Conservation (phyloP, 768 basidiomycete species). For the Daedaleopsis nitida region DNA sequence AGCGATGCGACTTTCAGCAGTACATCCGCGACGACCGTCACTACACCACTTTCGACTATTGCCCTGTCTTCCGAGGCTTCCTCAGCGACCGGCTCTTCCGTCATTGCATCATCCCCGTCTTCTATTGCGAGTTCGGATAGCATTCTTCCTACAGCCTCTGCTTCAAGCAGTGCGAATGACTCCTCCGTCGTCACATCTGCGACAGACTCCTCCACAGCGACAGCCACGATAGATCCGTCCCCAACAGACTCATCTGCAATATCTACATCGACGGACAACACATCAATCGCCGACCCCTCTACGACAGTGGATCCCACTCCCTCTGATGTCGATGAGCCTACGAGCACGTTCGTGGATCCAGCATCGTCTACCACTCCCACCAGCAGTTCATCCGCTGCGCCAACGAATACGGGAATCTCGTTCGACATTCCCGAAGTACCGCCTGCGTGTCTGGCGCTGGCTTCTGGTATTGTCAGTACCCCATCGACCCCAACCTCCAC, state of each 20-base stretch:
- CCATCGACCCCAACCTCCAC: not conserved
- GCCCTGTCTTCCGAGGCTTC: no score
- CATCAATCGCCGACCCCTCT: not conserved
- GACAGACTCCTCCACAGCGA: not conserved
- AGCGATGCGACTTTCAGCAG: not conserved
- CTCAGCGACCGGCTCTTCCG: no score
- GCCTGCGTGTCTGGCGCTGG: conserved; percentile 15
- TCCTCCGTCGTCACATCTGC: not conserved
- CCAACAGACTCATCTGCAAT: not conserved
- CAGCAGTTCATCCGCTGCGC: not conserved
- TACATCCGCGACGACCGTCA: not conserved
- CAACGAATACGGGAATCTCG: conserved; percentile 4
- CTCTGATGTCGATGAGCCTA: not conserved
- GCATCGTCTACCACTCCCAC: not conserved
- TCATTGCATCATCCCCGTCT: not conserved
- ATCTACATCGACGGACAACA: not conserved
- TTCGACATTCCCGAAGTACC: conserved; percentile 11
- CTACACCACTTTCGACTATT: no score
- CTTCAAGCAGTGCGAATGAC: not conserved
- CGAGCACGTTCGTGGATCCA: not conserved
- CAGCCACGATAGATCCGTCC: not conserved
- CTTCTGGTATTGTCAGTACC: not conserved
- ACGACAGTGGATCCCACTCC: not conserved
- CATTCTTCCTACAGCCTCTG: not conserved
- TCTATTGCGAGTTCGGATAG: not conserved